Conservation (phyloP, 805 yeast species). For the Monosporozyma aquatica region DNA sequence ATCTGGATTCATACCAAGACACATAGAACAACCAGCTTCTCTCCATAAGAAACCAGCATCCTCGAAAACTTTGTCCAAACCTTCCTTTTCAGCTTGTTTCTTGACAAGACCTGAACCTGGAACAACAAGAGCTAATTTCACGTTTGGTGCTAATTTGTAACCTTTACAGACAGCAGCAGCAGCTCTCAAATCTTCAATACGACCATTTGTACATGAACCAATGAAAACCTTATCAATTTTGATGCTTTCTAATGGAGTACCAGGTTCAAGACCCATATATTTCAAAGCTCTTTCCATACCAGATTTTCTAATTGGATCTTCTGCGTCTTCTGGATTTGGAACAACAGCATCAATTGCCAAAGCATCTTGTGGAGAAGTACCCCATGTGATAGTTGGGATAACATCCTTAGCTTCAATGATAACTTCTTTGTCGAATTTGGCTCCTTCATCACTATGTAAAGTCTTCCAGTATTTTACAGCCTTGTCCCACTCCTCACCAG, state of each 20-base stretch:
- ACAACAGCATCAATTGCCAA: constrained; percentile 83
- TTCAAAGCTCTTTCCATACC: constrained; percentile 87
- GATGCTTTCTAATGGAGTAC: constrained; percentile 66
- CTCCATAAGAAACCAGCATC: constrained; percentile 98
- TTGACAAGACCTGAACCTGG: constrained; percentile 97
- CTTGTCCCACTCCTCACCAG: constrained; percentile 90
- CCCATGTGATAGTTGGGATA: constrained; percentile 98
- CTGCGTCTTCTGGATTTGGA: constrained; percentile 76
- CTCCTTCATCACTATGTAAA: constrained; percentile 80
- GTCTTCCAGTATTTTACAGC: constrained; percentile 90
- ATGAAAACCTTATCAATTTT: constrained; percentile 88
- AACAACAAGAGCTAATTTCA: constrained; percentile 79
- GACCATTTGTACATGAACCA: constrained; percentile 96
- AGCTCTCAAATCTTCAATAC: constrained; percentile 92
- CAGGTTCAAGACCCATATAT: constrained; percentile 86
- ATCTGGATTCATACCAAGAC: constrained; percentile 99
- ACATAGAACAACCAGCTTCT: constrained; percentile 99
- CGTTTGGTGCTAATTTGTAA: constrained; percentile 71
- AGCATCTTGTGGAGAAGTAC: constrained; percentile 98
- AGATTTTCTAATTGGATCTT: constrained; percentile 64
- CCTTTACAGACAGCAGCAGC: constrained; percentile 94
- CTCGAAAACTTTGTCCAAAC: constrained; percentile 80
- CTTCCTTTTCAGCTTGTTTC: constrained; percentile 89
- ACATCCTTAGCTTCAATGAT: constrained; percentile 75
- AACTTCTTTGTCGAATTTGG: constrained; percentile 79